Evolutionary conservation across 768 basidiomycete genomes (phyloP).

Genomic region (Neoboletus subvelutipes): DNA sequence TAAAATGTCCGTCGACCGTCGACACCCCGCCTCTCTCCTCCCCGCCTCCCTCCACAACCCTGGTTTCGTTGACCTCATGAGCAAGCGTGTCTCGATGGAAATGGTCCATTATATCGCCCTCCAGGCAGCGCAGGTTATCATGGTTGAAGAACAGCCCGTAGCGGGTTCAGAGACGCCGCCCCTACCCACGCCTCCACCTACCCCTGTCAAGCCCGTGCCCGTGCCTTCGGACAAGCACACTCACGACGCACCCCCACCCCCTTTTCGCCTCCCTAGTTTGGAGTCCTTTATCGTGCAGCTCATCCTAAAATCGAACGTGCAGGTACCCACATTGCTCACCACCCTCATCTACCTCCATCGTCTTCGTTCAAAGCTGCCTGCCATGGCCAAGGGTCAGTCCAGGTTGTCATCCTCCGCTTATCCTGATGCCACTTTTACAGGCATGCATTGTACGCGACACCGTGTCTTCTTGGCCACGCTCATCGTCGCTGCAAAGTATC

Average conservation of each 20-base stretch:
- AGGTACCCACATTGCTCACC: conserved; percentile 85
- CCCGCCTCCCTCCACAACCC: conserved; percentile 76
- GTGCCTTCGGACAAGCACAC: conserved; percentile 34
- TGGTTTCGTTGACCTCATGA: conserved; percentile 75
- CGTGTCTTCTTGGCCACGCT: conserved; percentile 95
- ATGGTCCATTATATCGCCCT: conserved; percentile 87
- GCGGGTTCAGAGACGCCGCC: conserved; percentile 27
- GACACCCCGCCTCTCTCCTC: conserved; percentile 81
- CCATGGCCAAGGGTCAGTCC: conserved; percentile 77
- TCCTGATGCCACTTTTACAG: conserved; percentile 27
- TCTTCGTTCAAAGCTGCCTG: conserved; percentile 74
- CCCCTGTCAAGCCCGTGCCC: conserved; percentile 49
- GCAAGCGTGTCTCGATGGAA: conserved; percentile 72
- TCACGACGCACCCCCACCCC: conserved; percentile 25
- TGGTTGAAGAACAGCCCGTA: conserved; percentile 51
- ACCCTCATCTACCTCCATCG: conserved; percentile 92
- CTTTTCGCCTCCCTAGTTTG: conserved; percentile 56
- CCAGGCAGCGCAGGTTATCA: conserved; percentile 74
- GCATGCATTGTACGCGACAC: conserved; percentile 90
- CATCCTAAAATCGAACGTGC: conserved; percentile 80
- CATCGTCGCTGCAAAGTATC: conserved; percentile 94
- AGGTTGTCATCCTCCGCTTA: neutral
- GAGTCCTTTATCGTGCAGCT: conserved; percentile 84
- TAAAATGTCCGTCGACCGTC: conserved; percentile 40
- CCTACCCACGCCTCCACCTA: conserved; percentile 68